These are phyloP conservation scores for Recurvomyces mirabilis DNA, from an alignment of 495 filamentous ascomycete species.

Conservation along the genomic window DNA sequence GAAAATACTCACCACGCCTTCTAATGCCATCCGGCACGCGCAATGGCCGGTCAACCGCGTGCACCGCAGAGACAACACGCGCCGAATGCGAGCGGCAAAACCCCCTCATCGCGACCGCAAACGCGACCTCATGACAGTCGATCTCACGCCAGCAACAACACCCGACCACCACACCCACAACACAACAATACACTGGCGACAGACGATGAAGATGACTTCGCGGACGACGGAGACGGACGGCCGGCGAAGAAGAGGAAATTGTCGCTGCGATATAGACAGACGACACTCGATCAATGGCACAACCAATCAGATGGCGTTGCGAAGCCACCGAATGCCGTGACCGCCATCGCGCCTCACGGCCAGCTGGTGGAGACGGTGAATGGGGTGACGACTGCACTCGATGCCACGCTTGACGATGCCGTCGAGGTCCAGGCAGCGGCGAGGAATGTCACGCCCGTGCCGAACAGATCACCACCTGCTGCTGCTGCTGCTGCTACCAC, in stretches of 20 bases:
- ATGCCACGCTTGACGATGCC: slow-evolving; percentile 21
- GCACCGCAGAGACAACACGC: too few species aligned
- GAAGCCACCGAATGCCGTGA: slow-evolving; percentile 28
- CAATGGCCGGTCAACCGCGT: too few species aligned
- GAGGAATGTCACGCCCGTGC: not conserved
- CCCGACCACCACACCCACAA: too few species aligned
- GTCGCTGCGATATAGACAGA: slow-evolving; percentile 5
- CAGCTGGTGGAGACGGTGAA: slow-evolving; percentile 27
- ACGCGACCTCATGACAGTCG: too few species aligned
- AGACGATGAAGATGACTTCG: not conserved
- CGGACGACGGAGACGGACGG: slow-evolving; percentile 5
- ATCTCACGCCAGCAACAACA: too few species aligned
- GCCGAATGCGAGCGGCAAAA: too few species aligned
- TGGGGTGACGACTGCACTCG: slow-evolving; percentile 23
- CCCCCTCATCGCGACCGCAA: too few species aligned
- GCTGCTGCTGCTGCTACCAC: not conserved
- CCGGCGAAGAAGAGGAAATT: slow-evolving; percentile 17
- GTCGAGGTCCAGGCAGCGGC: slow-evolving; percentile 4
- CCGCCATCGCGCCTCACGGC: slow-evolving; percentile 27
- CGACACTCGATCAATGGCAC: slow-evolving; percentile 11
- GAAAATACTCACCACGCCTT: too few species aligned
- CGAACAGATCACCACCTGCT: not conserved
- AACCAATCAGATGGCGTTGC: slow-evolving; percentile 13
- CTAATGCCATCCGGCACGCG: too few species aligned
- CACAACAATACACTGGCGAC: too few species aligned